Percentiles rank a stretch among this genome's conserved stretches.
Evolutionary conservation across 306 rosid species (phyloP).

Genomic region (Rubus idaeus): DNA sequence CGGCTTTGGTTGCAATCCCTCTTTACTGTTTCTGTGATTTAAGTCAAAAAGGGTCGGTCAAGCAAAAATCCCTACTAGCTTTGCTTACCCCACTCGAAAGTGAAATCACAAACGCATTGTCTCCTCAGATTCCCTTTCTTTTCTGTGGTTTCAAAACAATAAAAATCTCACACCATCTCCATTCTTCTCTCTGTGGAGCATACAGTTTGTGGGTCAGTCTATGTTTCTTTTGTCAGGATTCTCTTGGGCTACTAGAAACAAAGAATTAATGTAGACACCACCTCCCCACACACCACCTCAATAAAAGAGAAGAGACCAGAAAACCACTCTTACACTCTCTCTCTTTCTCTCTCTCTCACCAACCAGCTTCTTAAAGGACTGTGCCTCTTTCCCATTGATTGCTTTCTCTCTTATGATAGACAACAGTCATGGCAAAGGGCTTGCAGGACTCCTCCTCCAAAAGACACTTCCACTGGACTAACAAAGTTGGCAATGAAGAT

Average conservation of each 20-base stretch:
- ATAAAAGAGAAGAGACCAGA: slow-evolving; percentile 44
- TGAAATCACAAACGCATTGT: slow-evolving; percentile 70
- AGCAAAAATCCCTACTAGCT: slow-evolving; percentile 33
- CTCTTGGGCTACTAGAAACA: slow-evolving; percentile 59
- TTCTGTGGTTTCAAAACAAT: background rate
- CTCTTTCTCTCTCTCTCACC: slow-evolving; percentile 24
- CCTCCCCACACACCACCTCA: slow-evolving; percentile 16
- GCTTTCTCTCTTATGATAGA: slow-evolving; percentile 46
- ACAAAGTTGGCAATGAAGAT: slow-evolving; percentile 81
- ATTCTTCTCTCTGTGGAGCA: slow-evolving; percentile 37
- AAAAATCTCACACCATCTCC: slow-evolving; percentile 7
- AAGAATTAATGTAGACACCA: slow-evolving; percentile 41
- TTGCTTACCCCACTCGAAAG: slow-evolving; percentile 72
- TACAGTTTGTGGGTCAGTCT: slow-evolving; percentile 83
- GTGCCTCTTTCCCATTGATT: slow-evolving; percentile 18
- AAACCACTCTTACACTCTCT: slow-evolving; percentile 12
- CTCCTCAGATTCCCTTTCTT: slow-evolving; percentile 79
- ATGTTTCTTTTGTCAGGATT: slow-evolving; percentile 94
- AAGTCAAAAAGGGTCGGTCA: slow-evolving; percentile 78
- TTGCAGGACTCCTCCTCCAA: slow-evolving; percentile 73
- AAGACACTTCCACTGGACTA: slow-evolving; percentile 96
- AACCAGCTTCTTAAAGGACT: slow-evolving; percentile 35
- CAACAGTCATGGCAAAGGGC: slow-evolving; percentile 52
- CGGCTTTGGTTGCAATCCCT: background rate
- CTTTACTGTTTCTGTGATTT: slow-evolving; percentile 30